Evolutionary conservation across 257 asterid genomes (phyloP).

Genomic region (Fraxinus pennsylvanica): DNA sequence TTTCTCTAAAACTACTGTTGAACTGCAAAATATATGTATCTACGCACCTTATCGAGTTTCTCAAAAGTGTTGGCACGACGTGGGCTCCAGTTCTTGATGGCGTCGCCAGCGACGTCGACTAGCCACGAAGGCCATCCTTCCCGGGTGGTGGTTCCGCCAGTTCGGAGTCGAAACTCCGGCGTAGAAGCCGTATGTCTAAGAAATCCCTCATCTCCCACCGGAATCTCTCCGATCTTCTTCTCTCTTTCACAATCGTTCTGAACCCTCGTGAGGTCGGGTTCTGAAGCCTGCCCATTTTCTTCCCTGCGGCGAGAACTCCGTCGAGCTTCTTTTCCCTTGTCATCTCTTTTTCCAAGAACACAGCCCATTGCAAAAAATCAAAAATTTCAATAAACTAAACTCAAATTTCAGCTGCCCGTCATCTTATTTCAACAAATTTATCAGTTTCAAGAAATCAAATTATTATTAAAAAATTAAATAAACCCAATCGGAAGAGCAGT

Average conservation of each 20-base stretch:
- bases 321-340: slow-evolving; percentile 29
- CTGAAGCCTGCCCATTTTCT: slow-evolving; percentile 23
- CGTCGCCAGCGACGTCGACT: slow-evolving; percentile 69
- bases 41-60: slow-evolving; percentile 77
- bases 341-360: slow-evolving; percentile 43
- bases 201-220: slow-evolving; percentile 17
- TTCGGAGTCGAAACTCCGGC: slow-evolving; percentile 41
- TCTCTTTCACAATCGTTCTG: slow-evolving; percentile 24
- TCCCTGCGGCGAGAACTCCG: slow-evolving; percentile 39
- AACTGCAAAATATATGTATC: background rate
- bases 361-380: slow-evolving; percentile 49
- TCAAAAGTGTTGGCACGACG: slow-evolving; percentile 85
- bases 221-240: slow-evolving; percentile 36
- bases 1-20: background rate
- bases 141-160: slow-evolving; percentile 31
- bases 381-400: background rate
- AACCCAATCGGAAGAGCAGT: slow-evolving; percentile 8
- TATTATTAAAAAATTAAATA: background rate
- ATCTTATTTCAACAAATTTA: background rate
- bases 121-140: slow-evolving; percentile 93
- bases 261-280: slow-evolving; percentile 18
- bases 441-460: background rate
- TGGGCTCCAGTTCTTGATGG: slow-evolving; percentile 78
- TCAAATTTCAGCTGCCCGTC: slow-evolving; percentile 4
- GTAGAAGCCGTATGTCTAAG: slow-evolving; percentile 20